Conservation (phyloP, 1,139 yeast species). For the Hansenula lynferdii region DNA sequence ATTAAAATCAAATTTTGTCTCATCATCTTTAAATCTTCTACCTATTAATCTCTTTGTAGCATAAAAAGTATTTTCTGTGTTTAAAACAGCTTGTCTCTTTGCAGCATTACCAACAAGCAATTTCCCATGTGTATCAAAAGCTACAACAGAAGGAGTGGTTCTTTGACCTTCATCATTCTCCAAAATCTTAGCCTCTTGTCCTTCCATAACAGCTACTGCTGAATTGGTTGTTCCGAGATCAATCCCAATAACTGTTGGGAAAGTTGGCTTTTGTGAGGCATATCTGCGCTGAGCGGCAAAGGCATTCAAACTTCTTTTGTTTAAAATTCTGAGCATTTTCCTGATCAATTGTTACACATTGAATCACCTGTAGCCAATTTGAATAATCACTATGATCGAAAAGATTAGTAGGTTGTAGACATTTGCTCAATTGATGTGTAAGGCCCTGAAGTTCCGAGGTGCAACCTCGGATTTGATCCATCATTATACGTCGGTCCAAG, state of each 20-base stretch:
- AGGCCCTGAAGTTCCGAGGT: no score
- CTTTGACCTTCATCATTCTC: constrained; percentile 67
- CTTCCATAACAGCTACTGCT: constrained; percentile 62
- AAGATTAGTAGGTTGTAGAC: no score
- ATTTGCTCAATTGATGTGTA: no score
- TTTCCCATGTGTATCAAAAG: constrained; percentile 40
- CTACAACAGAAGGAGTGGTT: constrained; percentile 73
- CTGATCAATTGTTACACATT: no score
- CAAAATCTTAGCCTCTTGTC: constrained; percentile 44
- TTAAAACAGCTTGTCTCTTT: constrained; percentile 59
- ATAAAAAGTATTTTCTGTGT: constrained; percentile 65
- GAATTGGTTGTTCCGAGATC: constrained; percentile 82
- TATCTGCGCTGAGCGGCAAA: neutral
- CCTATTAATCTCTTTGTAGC: constrained; percentile 77
- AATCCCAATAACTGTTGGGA: constrained; percentile 56
- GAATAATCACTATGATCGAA: no score
- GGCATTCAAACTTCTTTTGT: neutral
- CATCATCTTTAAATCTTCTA: constrained; percentile 54
- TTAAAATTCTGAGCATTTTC: neutral
- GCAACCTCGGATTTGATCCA: no score
- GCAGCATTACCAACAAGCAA: constrained; percentile 60
- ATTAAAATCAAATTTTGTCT: constrained; percentile 56
- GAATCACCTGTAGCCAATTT: no score
- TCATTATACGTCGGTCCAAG: no score
- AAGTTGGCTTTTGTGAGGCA: neutral